A percentile compares a stretch with the other conserved stretches of the same genome.
These are phyloP conservation scores for Cerrena zonata DNA, from an alignment of 1,284 basidiomycete species.

Conservation along the genomic window DNA sequence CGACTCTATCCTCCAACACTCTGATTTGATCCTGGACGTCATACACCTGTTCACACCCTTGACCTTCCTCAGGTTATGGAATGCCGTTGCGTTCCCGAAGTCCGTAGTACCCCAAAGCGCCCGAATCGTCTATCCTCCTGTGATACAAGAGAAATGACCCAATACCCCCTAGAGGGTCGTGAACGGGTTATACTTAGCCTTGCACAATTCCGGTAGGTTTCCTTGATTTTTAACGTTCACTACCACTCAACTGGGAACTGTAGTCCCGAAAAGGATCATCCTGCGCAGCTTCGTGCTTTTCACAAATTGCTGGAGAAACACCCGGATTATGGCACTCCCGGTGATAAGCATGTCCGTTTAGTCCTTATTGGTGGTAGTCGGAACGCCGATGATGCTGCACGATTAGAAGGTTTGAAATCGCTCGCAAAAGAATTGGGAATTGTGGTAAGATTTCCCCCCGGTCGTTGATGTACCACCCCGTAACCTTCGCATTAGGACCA, in stretches of 20 bases:
- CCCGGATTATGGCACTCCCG: constrained; percentile 46
- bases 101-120: constrained; percentile 25
- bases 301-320: constrained; percentile 51
- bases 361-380: constrained; percentile 82
- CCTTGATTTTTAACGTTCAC: no score
- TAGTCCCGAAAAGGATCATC: constrained; percentile 93
- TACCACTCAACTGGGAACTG: background rate
- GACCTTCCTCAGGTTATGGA: constrained; percentile 23
- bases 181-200: constrained; percentile 76
- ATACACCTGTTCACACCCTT: constrained; percentile 32
- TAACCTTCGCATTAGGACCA: constrained; percentile 42
- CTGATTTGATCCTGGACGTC: constrained; percentile 41
- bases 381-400: constrained; percentile 67
- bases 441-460: constrained; percentile 39
- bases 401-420: constrained; percentile 57
- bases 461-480: background rate
- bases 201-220: constrained; percentile 80
- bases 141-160: constrained; percentile 71
- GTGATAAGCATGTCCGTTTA: constrained; percentile 40
- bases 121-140: constrained; percentile 86
- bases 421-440: constrained; percentile 65
- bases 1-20: constrained; percentile 60
- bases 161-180: constrained; percentile 57
- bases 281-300: constrained; percentile 74
- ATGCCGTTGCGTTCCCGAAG: constrained; percentile 9